Base-by-base conservation (phyloP, 1,284 basidiomycete species). In the Psilocybe mexicana region DNA sequence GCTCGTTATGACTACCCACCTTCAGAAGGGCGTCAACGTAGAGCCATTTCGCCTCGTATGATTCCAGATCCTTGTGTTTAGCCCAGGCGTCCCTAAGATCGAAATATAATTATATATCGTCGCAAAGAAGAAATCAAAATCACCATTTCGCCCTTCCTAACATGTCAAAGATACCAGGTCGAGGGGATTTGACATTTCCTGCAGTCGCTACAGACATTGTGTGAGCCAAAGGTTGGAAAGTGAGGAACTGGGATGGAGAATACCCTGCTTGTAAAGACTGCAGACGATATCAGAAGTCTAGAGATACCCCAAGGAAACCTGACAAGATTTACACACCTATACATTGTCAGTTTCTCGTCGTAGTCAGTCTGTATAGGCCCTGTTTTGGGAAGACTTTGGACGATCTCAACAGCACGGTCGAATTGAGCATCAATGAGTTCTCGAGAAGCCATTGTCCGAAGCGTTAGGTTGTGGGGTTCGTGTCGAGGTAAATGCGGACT, bases 291-390 rank as follows among this genome's bases (percentile, higher is more conserved):
- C 24, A 45, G 24, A 52, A 33, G 25, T 35, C 36, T 14, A 30
- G 10, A 54, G 50, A 38, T 28, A 18, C 51, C 3, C 3, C 8
- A 38, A 14, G 2, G 28, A 12, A 2, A 53, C 48, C 12, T 23
- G 43, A 54, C 51, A 24, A 25, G 52, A 42, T 52, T 50, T 38
- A 52, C 80, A 42, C 59, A 90, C 87, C 93, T 94, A 72, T 98
- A 98, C 82, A 98, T 93, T 12, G 88, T 86, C 7, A 98, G 78
- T 72, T 98, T 98, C 73, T 98, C 96, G 67, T 98, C 96, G 73
- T 98, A 98, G 55, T 87, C 93, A 0, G 96, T 98, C 75, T 98
- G 95, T 64, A 98, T 96, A 43, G 95, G 94, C 0, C 96, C 95
- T 8, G 89, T 92, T 78, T 96, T 96, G 1, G 96, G 95, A 23